A percentile compares a stretch with the other conserved stretches of the same genome.
phyloP scores from a whole-genome alignment of 2,329 filamentous ascomycete genomes.

The Pyricularia grisea region DNA sequence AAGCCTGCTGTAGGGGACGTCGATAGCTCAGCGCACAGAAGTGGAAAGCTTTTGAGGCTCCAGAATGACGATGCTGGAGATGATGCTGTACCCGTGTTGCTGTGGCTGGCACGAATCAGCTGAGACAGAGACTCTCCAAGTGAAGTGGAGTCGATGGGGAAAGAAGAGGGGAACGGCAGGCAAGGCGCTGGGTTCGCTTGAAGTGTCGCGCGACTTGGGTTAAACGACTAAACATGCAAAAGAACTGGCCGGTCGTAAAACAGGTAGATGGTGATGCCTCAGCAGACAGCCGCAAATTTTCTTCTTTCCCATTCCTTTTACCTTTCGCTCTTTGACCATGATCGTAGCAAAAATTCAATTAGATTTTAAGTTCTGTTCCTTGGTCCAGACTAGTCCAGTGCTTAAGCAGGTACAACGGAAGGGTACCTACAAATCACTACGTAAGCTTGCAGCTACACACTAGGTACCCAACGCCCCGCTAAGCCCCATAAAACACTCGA shows the following conservation, averaged over 20 bases:
- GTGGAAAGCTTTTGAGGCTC: neutral
- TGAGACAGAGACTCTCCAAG: neutral
- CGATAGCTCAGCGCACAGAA: neutral
- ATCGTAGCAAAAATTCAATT: neutral
- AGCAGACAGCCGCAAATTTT: neutral
- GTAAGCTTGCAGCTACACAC: neutral
- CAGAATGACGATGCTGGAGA: neutral
- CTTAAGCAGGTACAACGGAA: neutral
- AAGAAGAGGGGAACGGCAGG: neutral
- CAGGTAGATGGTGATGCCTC: neutral
- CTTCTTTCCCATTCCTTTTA: neutral
- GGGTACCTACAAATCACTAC: too few relatives aligned
- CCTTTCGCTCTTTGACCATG: neutral
- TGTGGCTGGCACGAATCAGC: neutral
- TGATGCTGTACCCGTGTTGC: neutral
- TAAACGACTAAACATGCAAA: neutral
- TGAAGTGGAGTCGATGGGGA: neutral
- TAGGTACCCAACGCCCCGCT: neutral
- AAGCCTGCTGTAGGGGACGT: neutral
- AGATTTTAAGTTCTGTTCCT: neutral
- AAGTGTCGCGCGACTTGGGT: neutral
- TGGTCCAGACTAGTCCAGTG: neutral
- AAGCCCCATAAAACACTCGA: neutral
- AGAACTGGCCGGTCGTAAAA: neutral
- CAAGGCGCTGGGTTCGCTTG: neutral